Evolutionary conservation across 345 rosid genomes (phyloP), one percentile per base, ranked within the genome.

Genomic region (Sapria himalayana): DNA sequence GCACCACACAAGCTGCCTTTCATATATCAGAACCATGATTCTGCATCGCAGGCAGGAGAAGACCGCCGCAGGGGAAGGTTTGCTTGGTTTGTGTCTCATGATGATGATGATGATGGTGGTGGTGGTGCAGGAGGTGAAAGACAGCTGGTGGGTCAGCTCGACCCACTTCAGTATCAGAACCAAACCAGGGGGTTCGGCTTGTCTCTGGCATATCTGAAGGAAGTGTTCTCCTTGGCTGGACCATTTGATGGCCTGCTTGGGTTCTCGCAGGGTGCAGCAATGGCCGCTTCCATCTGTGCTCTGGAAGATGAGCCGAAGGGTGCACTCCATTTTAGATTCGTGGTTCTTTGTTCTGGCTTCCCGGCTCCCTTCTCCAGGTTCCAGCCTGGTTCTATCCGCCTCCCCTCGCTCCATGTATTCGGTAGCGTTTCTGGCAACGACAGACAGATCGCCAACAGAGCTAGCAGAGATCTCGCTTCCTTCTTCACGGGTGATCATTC

Each of bases 191-290:
- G 95, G 11, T 64, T 69, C 38, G 78, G 71, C 19, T 40, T 27
- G 45, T 91, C 93, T 7, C 20, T 74, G 20, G 45, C 66, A 23
- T 70, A 58, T 58, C 53, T 89, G 55, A 71, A 61, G 59, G 59
- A 19, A 0, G 38, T 52, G 7, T 69, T 66, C 67, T 59, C 62
- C 6, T 50, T 38, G 55, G 56, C 62, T 50, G 99, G 99, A n/a
- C 93, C 92, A 22, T 84, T 84, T 51, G 99, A 91, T 46, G 99
- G 93, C 46, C 66, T 80, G 37, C 61, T 91, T 12, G 93, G 99
- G 46, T 84, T 91, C 53, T 84, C 92, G 25, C 96, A 75, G 45
- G 96, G 99, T 52, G 99, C 96, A 1, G 96, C 92, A 18, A 74
- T 77, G 92, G 75, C 89, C 46, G 86, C 86, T 51, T 62, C 68